Percentiles rank a stretch among this genome's conserved stretches.
phyloP scores from a whole-genome alignment of 1,284 basidiomycete species.

The Puccinia horiana region DNA sequence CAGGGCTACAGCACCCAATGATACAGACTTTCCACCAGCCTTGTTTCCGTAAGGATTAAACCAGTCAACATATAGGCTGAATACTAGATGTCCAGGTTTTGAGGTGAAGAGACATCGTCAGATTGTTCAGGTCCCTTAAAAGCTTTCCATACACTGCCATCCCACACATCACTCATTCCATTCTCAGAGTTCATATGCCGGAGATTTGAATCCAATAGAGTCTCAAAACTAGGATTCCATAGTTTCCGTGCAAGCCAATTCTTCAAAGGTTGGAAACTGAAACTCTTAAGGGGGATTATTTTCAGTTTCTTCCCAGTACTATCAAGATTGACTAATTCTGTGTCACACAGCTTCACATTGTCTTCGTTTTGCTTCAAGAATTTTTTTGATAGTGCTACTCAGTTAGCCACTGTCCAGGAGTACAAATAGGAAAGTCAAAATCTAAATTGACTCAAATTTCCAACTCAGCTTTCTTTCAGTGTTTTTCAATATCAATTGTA shows the following conservation, averaged over 20 bases:
- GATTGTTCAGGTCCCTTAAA: neutral
- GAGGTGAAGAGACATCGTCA: neutral
- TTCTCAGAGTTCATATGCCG: no score
- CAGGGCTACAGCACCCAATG: conserved; percentile 4
- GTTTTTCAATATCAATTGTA: neutral
- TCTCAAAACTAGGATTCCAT: neutral
- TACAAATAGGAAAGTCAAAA: no score
- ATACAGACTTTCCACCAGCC: neutral
- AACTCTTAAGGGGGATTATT: neutral
- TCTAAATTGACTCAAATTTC: neutral
- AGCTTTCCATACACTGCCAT: neutral
- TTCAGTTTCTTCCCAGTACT: neutral
- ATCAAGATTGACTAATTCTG: neutral
- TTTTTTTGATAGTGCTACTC: conserved; percentile 8
- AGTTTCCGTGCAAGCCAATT: neutral
- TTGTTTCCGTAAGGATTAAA: conserved; percentile 39
- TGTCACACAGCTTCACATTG: neutral
- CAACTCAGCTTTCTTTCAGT: neutral
- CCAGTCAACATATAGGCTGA: conserved; percentile 32
- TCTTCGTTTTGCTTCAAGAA: neutral
- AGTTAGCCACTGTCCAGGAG: no score
- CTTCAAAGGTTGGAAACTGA: neutral
- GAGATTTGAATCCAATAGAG: neutral
- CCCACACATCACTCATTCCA: no score
- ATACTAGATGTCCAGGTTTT: conserved; percentile 30